Percentiles rank a stretch among this genome's conserved stretches.
Conservation (phyloP, 768 basidiomycete species). For the Leccinum obscurum region DNA sequence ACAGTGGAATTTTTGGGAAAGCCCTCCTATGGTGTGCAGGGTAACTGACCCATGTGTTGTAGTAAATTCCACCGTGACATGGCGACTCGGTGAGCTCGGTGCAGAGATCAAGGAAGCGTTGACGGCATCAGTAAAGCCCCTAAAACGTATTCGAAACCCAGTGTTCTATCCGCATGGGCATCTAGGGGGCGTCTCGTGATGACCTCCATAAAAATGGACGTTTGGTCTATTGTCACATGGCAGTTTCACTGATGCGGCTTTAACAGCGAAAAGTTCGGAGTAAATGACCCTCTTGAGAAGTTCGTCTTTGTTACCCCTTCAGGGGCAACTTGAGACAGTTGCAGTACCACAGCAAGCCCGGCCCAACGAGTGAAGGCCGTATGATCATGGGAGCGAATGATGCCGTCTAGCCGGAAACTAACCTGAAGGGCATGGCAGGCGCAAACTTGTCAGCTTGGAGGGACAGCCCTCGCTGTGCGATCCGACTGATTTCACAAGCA, state of each 20-base stretch:
- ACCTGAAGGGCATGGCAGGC: constrained; percentile 14
- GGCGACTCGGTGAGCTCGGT: background rate
- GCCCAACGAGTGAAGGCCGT: constrained; percentile 19
- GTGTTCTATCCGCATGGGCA: constrained; percentile 16
- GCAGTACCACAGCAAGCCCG: constrained; percentile 22
- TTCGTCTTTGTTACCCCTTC: constrained; percentile 6
- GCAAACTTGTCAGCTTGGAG: background rate
- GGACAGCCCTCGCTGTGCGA: background rate
- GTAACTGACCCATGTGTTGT: background rate
- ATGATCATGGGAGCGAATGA: constrained; percentile 41
- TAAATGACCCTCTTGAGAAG: constrained; percentile 35
- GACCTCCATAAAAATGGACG: constrained; percentile 2
- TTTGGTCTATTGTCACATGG: background rate
- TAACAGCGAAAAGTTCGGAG: constrained; percentile 14
- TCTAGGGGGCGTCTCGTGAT: constrained; percentile 46
- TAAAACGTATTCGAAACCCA: no score
- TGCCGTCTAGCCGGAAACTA: constrained; percentile 36
- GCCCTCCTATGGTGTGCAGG: background rate
- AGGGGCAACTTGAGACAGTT: constrained; percentile 23
- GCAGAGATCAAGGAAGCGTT: background rate
- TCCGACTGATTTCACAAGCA: background rate
- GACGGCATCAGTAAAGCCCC: no score
- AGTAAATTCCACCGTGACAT: constrained; percentile 35
- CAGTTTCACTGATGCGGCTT: background rate
- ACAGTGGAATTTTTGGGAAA: constrained; percentile 4